Evolutionary conservation across 164 flowering plant genomes (phyloP).

Genomic region (Hamamelis virginiana): DNA sequence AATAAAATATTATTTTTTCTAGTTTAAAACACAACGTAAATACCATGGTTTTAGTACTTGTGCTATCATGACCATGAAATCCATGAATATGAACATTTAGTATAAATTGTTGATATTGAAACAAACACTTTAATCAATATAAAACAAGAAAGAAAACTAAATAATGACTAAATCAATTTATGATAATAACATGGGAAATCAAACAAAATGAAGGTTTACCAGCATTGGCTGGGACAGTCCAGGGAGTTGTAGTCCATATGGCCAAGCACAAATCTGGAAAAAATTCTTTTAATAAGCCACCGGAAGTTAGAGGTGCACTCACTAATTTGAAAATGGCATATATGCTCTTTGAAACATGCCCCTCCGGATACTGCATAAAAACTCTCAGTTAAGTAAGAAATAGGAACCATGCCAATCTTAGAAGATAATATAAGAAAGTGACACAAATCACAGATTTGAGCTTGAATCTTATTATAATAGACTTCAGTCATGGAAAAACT

Average conservation of each 20-base stretch:
- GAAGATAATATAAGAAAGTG: background rate
- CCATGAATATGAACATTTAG: background rate
- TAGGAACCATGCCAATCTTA: background rate
- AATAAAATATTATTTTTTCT: background rate
- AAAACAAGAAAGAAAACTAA: too few relatives aligned
- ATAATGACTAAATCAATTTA: background rate
- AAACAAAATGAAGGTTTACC: constrained; percentile 41
- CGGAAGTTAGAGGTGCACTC: constrained; percentile 45
- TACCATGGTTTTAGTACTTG: background rate
- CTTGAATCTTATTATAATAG: background rate
- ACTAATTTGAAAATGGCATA: constrained; percentile 76
- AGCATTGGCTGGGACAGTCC: constrained; percentile 99
- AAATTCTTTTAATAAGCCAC: constrained; percentile 58
- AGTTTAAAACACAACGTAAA: background rate
- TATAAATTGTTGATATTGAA: background rate
- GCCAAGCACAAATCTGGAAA: constrained; percentile 81
- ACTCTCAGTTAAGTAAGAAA: constrained; percentile 2
- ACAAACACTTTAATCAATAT: too few relatives aligned
- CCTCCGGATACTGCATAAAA: constrained; percentile 85
- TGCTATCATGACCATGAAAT: background rate
- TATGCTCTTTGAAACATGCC: constrained; percentile 90
- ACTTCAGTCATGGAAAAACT: background rate
- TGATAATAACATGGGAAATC: background rate
- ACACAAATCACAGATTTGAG: background rate
- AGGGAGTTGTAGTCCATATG: constrained; percentile 98